These are phyloP conservation scores for Allantophomopsis lycopodina DNA, from an alignment of 2,329 filamentous ascomycete species.

Conservation along the genomic window DNA sequence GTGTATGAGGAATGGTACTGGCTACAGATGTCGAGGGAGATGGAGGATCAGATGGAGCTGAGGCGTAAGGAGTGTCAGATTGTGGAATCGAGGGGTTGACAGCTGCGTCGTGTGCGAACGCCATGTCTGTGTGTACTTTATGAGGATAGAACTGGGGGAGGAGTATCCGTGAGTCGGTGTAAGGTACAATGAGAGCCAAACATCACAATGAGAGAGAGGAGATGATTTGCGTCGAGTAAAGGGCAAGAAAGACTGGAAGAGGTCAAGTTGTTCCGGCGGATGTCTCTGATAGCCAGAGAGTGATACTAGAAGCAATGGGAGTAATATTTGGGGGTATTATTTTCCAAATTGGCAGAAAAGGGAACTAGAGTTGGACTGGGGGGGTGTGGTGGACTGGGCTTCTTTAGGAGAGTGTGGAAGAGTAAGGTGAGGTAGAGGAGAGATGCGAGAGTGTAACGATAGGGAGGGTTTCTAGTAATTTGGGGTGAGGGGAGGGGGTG, in stretches of 20 bases:
- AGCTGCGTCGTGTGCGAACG: neutral
- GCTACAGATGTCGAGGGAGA: conserved; percentile 3
- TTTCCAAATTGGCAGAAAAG: too few relatives aligned
- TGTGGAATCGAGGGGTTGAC: conserved; percentile 3
- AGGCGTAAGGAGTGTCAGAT: conserved; percentile 17
- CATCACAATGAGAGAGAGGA: neutral
- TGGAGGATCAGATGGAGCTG: conserved; percentile 5
- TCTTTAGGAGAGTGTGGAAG: too few relatives aligned
- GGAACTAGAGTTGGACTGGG: too few relatives aligned
- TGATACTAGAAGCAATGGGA: too few relatives aligned
- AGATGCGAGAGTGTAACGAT: too few relatives aligned
- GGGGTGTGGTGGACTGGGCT: too few relatives aligned
- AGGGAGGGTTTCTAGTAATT: too few relatives aligned
- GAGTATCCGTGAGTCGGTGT: too few relatives aligned
- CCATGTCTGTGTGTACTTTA: conserved; percentile 1
- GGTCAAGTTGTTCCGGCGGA: neutral
- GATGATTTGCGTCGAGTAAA: neutral
- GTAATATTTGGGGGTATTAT: too few relatives aligned
- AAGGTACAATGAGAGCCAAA: neutral
- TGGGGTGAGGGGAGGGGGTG: too few relatives aligned
- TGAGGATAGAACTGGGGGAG: neutral
- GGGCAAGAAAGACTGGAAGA: neutral
- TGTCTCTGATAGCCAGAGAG: too few relatives aligned
- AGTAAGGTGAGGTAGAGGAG: too few relatives aligned
- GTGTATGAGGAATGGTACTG: conserved; percentile 1